phyloP scores from a whole-genome alignment of 73 alveolate species.

The Paramecium caudatum region DNA sequence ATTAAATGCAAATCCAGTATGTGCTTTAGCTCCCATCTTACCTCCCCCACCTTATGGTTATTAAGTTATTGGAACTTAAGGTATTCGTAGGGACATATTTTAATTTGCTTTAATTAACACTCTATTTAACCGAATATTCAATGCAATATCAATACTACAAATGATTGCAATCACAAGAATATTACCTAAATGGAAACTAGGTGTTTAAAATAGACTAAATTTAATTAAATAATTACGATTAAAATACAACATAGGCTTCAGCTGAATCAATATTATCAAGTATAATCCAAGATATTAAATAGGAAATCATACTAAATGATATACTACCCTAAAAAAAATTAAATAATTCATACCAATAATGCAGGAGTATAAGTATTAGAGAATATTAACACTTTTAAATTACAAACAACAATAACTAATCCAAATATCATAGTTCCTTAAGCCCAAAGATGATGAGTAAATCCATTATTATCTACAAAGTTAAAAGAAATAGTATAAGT shows the following conservation, averaged over 20 bases:
- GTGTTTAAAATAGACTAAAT: constrained; percentile 65
- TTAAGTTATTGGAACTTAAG: neutral
- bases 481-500: constrained; percentile 47
- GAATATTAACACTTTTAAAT: constrained; percentile 87
- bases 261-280: constrained; percentile 61
- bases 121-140: constrained; percentile 19
- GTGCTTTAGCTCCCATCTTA: neutral
- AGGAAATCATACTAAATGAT: constrained; percentile 60
- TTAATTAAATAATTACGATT: constrained; percentile 22
- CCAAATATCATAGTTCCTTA: constrained; percentile 91
- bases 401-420: constrained; percentile 89
- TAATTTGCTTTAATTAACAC: neutral
- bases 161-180: constrained; percentile 24
- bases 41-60: neutral
- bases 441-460: constrained; percentile 77
- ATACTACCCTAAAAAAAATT: constrained; percentile 11
- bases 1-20: constrained; percentile 63
- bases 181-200: constrained; percentile 75
- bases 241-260: constrained; percentile 67
- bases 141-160: constrained; percentile 67
- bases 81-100: neutral
- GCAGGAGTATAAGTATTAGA: constrained; percentile 82
- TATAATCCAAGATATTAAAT: constrained; percentile 68
- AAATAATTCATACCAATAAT: neutral
- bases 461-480: constrained; percentile 66